Percentiles rank a stretch among this genome's conserved stretches.
Evolutionary conservation across 192 early-diverging fungal genomes (phyloP).

Genomic region (Coemansia sp.): DNA sequence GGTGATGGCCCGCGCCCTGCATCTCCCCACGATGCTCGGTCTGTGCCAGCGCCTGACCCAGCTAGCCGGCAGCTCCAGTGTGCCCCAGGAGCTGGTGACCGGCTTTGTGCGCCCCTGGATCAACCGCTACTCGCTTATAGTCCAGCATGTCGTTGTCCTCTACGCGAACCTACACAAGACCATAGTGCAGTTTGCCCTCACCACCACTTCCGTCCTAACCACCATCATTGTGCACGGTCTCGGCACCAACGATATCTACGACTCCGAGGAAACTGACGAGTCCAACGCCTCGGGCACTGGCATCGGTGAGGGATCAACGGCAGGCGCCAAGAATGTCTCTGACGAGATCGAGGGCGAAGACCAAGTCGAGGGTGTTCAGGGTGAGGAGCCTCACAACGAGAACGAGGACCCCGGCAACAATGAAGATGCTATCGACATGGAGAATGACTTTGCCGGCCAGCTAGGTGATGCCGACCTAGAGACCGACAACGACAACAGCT

Average conservation of each 20-base stretch:
- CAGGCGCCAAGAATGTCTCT: constrained; percentile 85
- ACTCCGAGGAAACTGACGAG: constrained; percentile 60
- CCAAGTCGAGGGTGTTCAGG: constrained; percentile 87
- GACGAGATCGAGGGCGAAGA: constrained; percentile 97
- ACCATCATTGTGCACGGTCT: constrained; percentile 80
- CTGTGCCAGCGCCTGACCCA: constrained; percentile 17
- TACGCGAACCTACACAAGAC: constrained; percentile 66
- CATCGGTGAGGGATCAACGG: constrained; percentile 92
- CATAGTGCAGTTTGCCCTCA: constrained; percentile 63
- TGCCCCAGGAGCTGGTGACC: neutral
- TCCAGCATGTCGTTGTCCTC: constrained; percentile 57
- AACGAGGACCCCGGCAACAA: constrained; percentile 63
- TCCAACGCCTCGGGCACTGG: constrained; percentile 64
- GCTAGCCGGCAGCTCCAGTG: neutral
- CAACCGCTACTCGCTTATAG: constrained; percentile 43
- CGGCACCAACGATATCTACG: constrained; percentile 74
- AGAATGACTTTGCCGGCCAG: constrained; percentile 91
- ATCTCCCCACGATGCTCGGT: constrained; percentile 25
- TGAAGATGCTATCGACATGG: constrained; percentile 93
- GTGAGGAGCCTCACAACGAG: constrained; percentile 60
- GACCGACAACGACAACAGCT: constrained; percentile 73
- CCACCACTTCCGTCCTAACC: constrained; percentile 21
- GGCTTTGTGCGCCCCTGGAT: constrained; percentile 36
- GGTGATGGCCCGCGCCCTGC: constrained; percentile 20
- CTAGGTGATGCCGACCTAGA: constrained; percentile 85